Conservation (phyloP, 169 alveolate species). For the Cryptosporidium viatorum region DNA sequence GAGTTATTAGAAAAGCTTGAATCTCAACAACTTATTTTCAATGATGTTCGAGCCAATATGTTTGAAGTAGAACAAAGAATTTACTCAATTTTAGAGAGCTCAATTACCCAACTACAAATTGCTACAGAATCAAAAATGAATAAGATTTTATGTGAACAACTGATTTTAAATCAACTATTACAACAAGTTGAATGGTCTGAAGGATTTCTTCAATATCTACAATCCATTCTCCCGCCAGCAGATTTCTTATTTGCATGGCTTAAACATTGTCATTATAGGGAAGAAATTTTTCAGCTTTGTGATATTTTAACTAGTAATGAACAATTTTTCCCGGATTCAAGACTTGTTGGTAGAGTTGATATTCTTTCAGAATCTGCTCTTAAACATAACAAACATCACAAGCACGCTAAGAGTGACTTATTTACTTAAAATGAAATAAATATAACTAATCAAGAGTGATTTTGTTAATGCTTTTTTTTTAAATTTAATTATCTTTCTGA, state of each 20-base stretch:
- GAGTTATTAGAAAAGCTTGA: constrained; percentile 76
- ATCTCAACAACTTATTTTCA: constrained; percentile 75
- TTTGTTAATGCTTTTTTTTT: not conserved
- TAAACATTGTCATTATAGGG: constrained; percentile 81
- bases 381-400: constrained; percentile 60
- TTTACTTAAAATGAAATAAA: constrained; percentile 5
- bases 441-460: not conserved
- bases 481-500: not conserved
- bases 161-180: constrained; percentile 81
- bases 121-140: constrained; percentile 84
- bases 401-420: constrained; percentile 51
- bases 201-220: constrained; percentile 80
- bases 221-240: constrained; percentile 85
- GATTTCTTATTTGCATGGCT: constrained; percentile 87
- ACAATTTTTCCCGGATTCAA: constrained; percentile 66
- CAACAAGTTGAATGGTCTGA: constrained; percentile 85
- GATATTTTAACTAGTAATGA: constrained; percentile 56
- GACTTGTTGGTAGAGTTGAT: constrained; percentile 71
- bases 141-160: constrained; percentile 81
- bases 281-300: constrained; percentile 72
- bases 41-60: constrained; percentile 81
- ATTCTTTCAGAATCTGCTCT: constrained; percentile 69
- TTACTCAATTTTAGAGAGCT: constrained; percentile 82
- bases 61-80: constrained; percentile 83
- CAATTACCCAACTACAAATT: constrained; percentile 82